These are phyloP conservation scores for Yarrowia keelungensis DNA, from an alignment of 805 yeast genomes.

Conservation along the genomic window DNA sequence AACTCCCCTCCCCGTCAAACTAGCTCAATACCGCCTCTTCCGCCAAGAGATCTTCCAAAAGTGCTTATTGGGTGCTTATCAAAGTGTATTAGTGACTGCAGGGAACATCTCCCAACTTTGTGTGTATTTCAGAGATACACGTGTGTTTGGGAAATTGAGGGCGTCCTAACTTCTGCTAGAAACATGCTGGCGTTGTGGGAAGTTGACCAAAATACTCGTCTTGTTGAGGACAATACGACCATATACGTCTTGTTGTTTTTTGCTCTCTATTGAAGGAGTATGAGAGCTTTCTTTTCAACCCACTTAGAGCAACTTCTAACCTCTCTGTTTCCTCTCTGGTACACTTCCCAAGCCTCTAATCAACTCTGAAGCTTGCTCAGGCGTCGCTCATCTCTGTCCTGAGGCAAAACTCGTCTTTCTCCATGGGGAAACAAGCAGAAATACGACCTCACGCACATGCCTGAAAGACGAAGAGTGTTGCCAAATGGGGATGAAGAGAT, in stretches of 20 bases:
- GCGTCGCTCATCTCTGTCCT: background rate
- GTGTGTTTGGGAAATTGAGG: background rate
- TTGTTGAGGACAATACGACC: too few species aligned
- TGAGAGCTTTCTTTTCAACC: too few species aligned
- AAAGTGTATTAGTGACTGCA: slow-evolving; percentile 2
- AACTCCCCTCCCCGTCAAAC: background rate
- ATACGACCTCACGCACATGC: background rate
- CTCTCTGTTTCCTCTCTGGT: too few species aligned
- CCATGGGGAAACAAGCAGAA: background rate
- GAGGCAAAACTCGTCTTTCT: background rate
- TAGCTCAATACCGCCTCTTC: too few species aligned
- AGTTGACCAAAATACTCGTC: background rate
- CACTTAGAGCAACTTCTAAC: too few species aligned
- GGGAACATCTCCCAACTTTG: slow-evolving; percentile 5
- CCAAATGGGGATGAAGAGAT: too few species aligned
- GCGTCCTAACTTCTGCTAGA: background rate
- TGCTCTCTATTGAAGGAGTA: too few species aligned
- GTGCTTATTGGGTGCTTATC: background rate
- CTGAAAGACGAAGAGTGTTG: too few species aligned
- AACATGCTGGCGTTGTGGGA: too few species aligned
- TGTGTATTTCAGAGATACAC: background rate
- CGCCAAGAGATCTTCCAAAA: background rate
- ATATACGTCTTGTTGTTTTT: too few species aligned
- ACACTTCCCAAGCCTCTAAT: too few species aligned
- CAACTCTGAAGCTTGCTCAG: slow-evolving; percentile 5